A percentile compares a stretch with the other conserved stretches of the same genome.
phyloP scores from a whole-genome alignment of 129 eudicot species.

The Ambrosia trifida region DNA sequence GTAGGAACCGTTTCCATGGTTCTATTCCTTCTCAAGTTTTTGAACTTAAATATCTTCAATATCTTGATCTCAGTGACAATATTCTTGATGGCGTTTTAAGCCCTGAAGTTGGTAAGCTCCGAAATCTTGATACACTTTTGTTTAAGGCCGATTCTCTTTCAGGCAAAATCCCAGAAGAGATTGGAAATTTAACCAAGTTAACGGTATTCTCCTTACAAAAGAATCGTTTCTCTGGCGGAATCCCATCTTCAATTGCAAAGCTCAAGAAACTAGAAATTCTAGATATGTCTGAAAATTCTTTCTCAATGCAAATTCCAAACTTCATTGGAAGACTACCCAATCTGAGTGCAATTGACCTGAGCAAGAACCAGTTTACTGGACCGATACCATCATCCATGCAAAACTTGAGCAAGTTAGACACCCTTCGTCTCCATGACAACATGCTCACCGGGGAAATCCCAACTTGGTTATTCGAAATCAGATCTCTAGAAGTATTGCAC shows the following conservation, averaged over 20 bases:
- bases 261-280: slow-evolving; percentile 38
- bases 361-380: slow-evolving; percentile 48
- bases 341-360: slow-evolving; percentile 40
- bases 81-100: slow-evolving; percentile 38
- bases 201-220: slow-evolving; percentile 26
- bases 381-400: slow-evolving; percentile 43
- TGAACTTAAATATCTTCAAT: slow-evolving; percentile 26
- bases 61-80: slow-evolving; percentile 46
- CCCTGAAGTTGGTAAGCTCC: slow-evolving; percentile 38
- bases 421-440: slow-evolving; percentile 42
- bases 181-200: slow-evolving; percentile 50
- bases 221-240: slow-evolving; percentile 41
- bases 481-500: slow-evolving; percentile 28
- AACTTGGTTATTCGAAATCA: slow-evolving; percentile 46
- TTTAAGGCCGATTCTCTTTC: slow-evolving; percentile 39
- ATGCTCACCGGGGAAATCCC: slow-evolving; percentile 50
- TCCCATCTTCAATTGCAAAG: slow-evolving; percentile 38
- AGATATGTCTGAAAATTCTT: slow-evolving; percentile 38
- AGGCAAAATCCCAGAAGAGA: slow-evolving; percentile 39
- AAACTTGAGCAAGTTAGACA: slow-evolving; percentile 40
- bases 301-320: slow-evolving; percentile 44
- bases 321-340: slow-evolving; percentile 42
- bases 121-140: slow-evolving; percentile 29
- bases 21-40: slow-evolving; percentile 43
- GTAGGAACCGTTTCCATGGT: slow-evolving; percentile 35